Base-by-base conservation (phyloP, 129 eudicot genomes). In the Artemisia annua region DNA sequence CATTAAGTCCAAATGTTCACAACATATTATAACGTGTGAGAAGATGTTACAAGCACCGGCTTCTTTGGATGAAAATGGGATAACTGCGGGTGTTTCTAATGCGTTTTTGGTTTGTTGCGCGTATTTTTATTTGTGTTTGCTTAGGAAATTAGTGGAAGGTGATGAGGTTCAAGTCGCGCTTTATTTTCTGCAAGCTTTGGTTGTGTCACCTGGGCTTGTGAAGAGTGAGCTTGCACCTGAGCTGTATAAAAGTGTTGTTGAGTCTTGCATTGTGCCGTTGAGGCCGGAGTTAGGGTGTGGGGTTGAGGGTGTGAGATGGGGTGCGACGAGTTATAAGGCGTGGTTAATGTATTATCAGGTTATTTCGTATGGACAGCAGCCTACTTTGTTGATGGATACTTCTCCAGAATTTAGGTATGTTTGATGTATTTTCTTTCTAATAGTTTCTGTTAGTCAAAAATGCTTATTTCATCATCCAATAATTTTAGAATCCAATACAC, bases 41-140 rank as follows among this genome's bases (percentile, higher is more conserved):
- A 82, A 74, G 32, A 81, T 87, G 95, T 89, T 91, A 2, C 97
- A 91, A 63, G 83, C 85, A 0, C 97, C 97, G 12, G 97, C 97
- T 48, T 82, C 85, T 30, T 80, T 91, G 65, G 79, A 81, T 39
- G 91, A 86, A 16, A 81, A 82, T n/a, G 95, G 88, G 19, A 20
- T 48, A 3, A 91, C 95, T 3, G 79, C 77, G 14, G 95, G 88
- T n/a, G 71, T 87, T 66, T 74, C 80, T 0, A 91, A 91, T 50
- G 26, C 13, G 32, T 87, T 61, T 67, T 58, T 91, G 54, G 63
- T 88, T 28, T 82, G 85, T 64, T 83, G 78, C 30, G 75, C 97
- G 0, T 91, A 87, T 73, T 88, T 87, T 72, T 91, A 83, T 81
- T 71, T 91, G 44, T 74, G 88, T 5, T 3, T 88, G 52, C 75